Evolutionary conservation across 257 asterid genomes (phyloP).

Genomic region (Paraleonurus japonicus): DNA sequence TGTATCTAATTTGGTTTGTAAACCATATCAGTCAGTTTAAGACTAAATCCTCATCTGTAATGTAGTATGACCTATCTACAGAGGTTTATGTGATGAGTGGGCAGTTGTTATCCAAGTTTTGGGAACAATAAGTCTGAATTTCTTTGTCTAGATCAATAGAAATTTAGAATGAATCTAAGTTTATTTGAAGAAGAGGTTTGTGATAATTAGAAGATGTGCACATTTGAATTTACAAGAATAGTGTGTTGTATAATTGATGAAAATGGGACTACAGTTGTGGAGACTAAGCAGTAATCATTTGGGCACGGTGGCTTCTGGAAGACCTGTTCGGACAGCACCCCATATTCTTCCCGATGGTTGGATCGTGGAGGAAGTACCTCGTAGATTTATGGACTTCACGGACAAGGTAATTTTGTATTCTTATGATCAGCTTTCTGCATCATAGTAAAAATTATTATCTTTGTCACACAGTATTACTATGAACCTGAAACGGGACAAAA

Average conservation of each 20-base stretch:
- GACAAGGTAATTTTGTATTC: conserved; percentile 51
- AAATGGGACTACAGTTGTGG: conserved; percentile 36
- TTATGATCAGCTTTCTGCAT: background rate
- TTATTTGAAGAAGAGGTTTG: background rate
- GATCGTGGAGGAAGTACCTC: conserved; percentile 72
- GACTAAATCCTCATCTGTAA: no score
- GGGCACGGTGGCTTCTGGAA: conserved; percentile 33
- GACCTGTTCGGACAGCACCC: conserved; percentile 30
- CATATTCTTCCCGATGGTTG: conserved; percentile 72
- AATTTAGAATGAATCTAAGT: no score
- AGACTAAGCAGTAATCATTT: conserved; percentile 29
- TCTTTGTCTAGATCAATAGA: no score
- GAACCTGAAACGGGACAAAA: conserved; percentile 73
- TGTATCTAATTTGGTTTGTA: no score
- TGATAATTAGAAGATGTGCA: background rate
- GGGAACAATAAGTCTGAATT: no score
- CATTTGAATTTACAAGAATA: background rate
- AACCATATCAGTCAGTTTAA: no score
- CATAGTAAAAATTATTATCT: background rate
- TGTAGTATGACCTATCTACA: no score
- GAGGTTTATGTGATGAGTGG: no score
- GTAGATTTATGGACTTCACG: conserved; percentile 24
- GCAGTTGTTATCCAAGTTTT: no score
- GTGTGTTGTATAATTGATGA: background rate
- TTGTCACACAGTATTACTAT: conserved; percentile 59